Percentiles rank a stretch among this genome's conserved stretches.
phyloP scores from a whole-genome alignment of 139 green algal species.

The Zygnema circumcarinatum region DNA sequence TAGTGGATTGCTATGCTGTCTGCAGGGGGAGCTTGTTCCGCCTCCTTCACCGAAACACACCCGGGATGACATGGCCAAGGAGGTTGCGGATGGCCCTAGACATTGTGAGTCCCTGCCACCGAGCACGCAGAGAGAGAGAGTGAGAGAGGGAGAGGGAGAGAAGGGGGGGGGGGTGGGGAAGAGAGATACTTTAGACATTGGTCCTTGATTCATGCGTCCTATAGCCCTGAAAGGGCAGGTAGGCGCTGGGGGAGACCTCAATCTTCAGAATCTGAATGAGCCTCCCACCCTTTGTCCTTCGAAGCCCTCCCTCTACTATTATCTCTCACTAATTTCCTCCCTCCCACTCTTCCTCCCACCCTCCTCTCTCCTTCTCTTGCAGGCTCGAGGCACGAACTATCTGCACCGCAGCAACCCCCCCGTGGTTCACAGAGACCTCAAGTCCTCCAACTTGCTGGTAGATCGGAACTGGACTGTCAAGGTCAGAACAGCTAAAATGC shows the following conservation, averaged over 20 bases:
- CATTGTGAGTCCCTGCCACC: slow-evolving; percentile 30
- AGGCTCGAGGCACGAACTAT: slow-evolving; percentile 66
- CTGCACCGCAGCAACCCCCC: slow-evolving; percentile 79
- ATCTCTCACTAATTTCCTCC: too few species aligned
- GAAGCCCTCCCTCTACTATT: too few species aligned
- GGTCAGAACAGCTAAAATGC: slow-evolving; percentile 69
- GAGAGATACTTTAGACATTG: neutral
- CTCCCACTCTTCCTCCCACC: neutral
- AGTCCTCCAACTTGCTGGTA: slow-evolving; percentile 75
- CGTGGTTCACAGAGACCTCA: slow-evolving; percentile 88
- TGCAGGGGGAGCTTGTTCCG: slow-evolving; percentile 42
- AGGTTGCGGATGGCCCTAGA: slow-evolving; percentile 55
- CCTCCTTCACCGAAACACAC: slow-evolving; percentile 36
- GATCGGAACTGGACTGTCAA: slow-evolving; percentile 91
- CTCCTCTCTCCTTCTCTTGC: neutral
- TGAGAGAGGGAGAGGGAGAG: too few species aligned
- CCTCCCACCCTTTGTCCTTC: too few species aligned
- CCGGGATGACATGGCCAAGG: neutral
- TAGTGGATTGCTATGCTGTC: neutral
- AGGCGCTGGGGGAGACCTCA: too few species aligned
- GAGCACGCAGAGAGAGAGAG: neutral
- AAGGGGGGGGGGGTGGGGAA: too few species aligned
- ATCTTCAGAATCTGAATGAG: too few species aligned
- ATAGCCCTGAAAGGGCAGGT: neutral
- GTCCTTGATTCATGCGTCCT: neutral